These are phyloP conservation scores for Hanseniaspora clermontiae DNA, from an alignment of 805 yeast species.

Conservation along the genomic window DNA sequence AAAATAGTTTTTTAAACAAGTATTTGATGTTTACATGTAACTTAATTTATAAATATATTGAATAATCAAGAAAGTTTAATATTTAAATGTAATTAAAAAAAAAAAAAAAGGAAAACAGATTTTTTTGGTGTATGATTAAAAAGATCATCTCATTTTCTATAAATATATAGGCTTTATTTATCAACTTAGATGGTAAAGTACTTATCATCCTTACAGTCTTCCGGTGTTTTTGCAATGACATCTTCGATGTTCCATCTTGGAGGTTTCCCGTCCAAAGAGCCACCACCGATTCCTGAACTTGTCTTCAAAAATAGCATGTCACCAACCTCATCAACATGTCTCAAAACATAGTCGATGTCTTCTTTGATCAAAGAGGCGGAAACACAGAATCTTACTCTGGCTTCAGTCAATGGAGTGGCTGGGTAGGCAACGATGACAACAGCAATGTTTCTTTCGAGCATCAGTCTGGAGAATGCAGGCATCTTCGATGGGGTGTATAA, in stretches of 20 bases:
- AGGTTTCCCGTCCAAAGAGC: constrained; percentile 43
- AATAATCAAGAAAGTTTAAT: too few relatives aligned
- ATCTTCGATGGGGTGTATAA: constrained; percentile 84
- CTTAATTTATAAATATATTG: too few relatives aligned
- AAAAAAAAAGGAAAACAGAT: too few relatives aligned
- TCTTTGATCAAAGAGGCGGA: constrained; percentile 85
- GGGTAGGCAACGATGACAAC: constrained; percentile 97
- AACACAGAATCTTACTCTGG: constrained; percentile 87
- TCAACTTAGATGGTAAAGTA: constrained; percentile 25
- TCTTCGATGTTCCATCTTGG: constrained; percentile 75
- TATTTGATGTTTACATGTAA: too few relatives aligned
- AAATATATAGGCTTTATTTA: neutral
- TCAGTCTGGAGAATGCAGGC: constrained; percentile 80
- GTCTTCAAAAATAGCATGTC: constrained; percentile 62
- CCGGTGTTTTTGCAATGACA: constrained; percentile 58
- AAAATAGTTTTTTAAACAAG: too few relatives aligned
- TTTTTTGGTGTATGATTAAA: too few relatives aligned
- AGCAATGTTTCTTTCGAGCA: constrained; percentile 71
- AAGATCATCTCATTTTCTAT: neutral
- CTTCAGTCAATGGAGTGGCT: constrained; percentile 82
- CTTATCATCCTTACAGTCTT: constrained; percentile 38
- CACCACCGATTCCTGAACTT: constrained; percentile 65
- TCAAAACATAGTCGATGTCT: constrained; percentile 72
- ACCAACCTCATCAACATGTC: constrained; percentile 64
- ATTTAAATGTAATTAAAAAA: too few relatives aligned